Conservation (phyloP, 2,329 filamentous ascomycete species). For the Penicillium sp. region DNA sequence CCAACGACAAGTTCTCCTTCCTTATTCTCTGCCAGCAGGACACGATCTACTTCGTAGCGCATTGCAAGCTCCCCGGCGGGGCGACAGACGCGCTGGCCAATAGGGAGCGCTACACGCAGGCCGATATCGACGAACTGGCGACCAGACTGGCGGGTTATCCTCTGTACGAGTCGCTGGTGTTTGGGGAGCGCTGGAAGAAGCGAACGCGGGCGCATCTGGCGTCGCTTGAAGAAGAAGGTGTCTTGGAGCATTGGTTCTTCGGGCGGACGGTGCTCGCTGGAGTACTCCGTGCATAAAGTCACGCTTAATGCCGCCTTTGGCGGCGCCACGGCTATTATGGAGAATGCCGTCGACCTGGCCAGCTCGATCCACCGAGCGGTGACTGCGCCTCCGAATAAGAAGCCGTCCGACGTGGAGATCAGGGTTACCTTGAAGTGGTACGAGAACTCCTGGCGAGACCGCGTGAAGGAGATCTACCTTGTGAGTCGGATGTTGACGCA, state of each 20-base stretch:
- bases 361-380: constrained; percentile 12
- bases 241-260: constrained; percentile 42
- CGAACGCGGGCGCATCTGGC: constrained; percentile 35
- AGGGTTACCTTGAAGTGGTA: constrained; percentile 10
- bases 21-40: background rate
- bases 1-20: constrained; percentile 1
- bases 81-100: constrained; percentile 1
- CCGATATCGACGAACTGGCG: constrained; percentile 34
- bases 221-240: constrained; percentile 41
- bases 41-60: background rate
- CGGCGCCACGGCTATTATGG: constrained; percentile 6
- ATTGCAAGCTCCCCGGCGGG: background rate
- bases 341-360: constrained; percentile 13
- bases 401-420: constrained; percentile 14
- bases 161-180: constrained; percentile 29
- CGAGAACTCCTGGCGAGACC: constrained; percentile 11
- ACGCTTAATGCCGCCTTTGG: constrained; percentile 12
- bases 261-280: constrained; percentile 44
- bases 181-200: constrained; percentile 36
- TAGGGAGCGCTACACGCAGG: constrained; percentile 27
- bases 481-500: constrained; percentile 18
- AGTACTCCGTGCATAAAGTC: constrained; percentile 43
- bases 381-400: constrained; percentile 14
- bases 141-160: constrained; percentile 34
- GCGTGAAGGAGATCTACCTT: constrained; percentile 12